Percentiles rank a stretch among this genome's conserved stretches.
Conservation (phyloP, 106 monocot genomes). For the Platanthera zijinensis region DNA sequence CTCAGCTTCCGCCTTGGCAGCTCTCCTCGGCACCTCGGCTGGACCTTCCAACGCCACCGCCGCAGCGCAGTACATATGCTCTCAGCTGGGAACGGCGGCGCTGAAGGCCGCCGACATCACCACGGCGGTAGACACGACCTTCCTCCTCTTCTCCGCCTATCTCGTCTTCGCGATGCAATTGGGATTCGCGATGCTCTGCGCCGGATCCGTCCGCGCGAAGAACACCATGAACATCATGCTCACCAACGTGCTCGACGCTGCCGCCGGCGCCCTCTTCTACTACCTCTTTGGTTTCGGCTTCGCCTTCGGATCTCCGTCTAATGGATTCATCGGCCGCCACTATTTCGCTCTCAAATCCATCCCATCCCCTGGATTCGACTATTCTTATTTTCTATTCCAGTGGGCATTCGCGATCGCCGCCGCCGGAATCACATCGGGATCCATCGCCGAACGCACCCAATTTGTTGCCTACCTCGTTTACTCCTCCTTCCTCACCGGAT, state of each 20-base stretch:
- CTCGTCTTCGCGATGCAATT: slow-evolving; percentile 96
- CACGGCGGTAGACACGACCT: slow-evolving; percentile 22
- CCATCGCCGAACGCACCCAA: slow-evolving; percentile 25
- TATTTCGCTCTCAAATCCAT: slow-evolving; percentile 13
- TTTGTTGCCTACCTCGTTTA: slow-evolving; percentile 20
- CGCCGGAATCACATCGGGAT: slow-evolving; percentile 33
- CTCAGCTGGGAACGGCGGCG: background rate
- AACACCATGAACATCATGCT: slow-evolving; percentile 99
- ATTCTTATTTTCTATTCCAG: slow-evolving; percentile 55
- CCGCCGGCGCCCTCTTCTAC: slow-evolving; percentile 72
- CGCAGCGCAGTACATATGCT: slow-evolving; percentile 8
- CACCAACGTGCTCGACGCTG: slow-evolving; percentile 93
- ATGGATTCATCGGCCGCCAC: slow-evolving; percentile 33
- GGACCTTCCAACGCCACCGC: background rate
- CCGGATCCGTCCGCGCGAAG: slow-evolving; percentile 86
- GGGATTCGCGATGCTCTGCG: slow-evolving; percentile 96
- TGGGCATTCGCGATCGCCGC: slow-evolving; percentile 82
- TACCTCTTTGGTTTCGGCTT: slow-evolving; percentile 91
- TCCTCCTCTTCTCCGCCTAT: slow-evolving; percentile 91
- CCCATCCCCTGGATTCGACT: slow-evolving; percentile 23
- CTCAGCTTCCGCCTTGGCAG: background rate
- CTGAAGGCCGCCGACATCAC: slow-evolving; percentile 1
- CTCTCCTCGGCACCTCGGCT: background rate
- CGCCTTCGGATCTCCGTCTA: slow-evolving; percentile 49
- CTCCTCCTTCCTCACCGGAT: slow-evolving; percentile 25